Base-by-base conservation (phyloP, 2,329 filamentous ascomycete genomes). In the Venturia carpophila region DNA sequence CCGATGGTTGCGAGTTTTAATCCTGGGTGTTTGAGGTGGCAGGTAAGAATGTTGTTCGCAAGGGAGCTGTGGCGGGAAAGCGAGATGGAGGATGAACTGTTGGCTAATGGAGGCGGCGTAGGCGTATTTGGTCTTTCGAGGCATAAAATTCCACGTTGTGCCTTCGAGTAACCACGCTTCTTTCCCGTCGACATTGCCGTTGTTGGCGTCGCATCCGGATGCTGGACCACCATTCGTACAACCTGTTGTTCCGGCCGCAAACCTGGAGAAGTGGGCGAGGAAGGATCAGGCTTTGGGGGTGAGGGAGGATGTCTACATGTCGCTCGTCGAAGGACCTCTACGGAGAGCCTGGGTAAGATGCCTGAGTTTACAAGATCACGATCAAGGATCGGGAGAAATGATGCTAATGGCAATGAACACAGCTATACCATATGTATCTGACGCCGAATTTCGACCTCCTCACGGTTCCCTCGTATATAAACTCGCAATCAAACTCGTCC, bases 21-120 rank as follows among this genome's bases (percentile, higher is more conserved):
- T 74, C 94, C 94, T 13, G 86, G 87, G 66, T 99, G 94, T 79
- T 80, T 97, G 72, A 96, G 93, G 80, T 97, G 92, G 92, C 94
- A 97, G 89, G 91, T 93, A 71, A 69, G 85, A 64, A 61, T 10
- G 41, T 11, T n/a, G 1, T 45, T 42, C 10, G 30, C 2, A 21
- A 4, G 24, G 21, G 15, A 24, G 24, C 19, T 24, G 56, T 27
- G 13, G 2, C 24, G 19, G 30, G 19, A 15, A 24, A 17, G 19
- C 5, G 37, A 41, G 6, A n/a, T n/a, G n/a, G 30, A 7, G 58
- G 13, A 17, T 55, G 49, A 34, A n/a, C 5, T 55, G 49, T 55
- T 30, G 49, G 30, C 52, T 58, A 21, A 27, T 15, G 4, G 30
- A 49, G 69, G 56, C 64, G 41, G n/a, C 64, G n/a, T 67, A 96